phyloP scores from a whole-genome alignment of 2,329 filamentous ascomycete genomes.

The Ophiocordyceps camponoti-leonardi region DNA sequence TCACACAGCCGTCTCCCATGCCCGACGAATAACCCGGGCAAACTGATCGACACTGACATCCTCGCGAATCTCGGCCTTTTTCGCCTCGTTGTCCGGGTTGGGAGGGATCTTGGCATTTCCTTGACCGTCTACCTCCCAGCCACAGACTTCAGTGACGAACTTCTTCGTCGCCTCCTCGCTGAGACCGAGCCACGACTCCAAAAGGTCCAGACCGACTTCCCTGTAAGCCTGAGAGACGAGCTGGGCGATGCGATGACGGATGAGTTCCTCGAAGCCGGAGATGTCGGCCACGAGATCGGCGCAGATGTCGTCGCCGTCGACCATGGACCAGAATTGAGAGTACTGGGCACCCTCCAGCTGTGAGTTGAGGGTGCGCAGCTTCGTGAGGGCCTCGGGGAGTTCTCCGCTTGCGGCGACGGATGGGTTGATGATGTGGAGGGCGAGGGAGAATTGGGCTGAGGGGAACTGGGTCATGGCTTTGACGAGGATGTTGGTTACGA shows the following conservation, averaged over 20 bases:
- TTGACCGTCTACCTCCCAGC: conserved; percentile 61
- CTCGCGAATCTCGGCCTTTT: conserved; percentile 88
- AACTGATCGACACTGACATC: conserved; percentile 87
- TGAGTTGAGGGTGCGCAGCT: conserved; percentile 68
- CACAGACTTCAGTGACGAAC: conserved; percentile 72
- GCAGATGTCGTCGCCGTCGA: conserved; percentile 89
- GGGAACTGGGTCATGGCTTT: conserved; percentile 97
- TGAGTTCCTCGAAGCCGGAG: conserved; percentile 81
- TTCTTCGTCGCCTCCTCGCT: conserved; percentile 51
- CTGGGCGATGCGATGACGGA: conserved; percentile 76
- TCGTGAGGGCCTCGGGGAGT: conserved; percentile 78
- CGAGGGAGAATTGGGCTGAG: conserved; percentile 84
- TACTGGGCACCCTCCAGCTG: conserved; percentile 87
- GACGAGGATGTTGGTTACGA: conserved; percentile 96
- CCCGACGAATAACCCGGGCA: conserved; percentile 60
- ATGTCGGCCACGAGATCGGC: conserved; percentile 92
- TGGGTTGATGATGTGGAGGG: conserved; percentile 82
- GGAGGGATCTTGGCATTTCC: conserved; percentile 58
- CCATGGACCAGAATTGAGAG: conserved; percentile 76
- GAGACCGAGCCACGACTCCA: conserved; percentile 64
- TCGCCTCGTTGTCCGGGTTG: conserved; percentile 95
- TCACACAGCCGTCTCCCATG: conserved; percentile 54
- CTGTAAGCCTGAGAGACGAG: conserved; percentile 71
- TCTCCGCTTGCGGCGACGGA: conserved; percentile 49
- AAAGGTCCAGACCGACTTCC: conserved; percentile 48